Evolutionary conservation across 2,329 filamentous ascomycete genomes (phyloP).

Genomic region (Aureobasidium sp.): DNA sequence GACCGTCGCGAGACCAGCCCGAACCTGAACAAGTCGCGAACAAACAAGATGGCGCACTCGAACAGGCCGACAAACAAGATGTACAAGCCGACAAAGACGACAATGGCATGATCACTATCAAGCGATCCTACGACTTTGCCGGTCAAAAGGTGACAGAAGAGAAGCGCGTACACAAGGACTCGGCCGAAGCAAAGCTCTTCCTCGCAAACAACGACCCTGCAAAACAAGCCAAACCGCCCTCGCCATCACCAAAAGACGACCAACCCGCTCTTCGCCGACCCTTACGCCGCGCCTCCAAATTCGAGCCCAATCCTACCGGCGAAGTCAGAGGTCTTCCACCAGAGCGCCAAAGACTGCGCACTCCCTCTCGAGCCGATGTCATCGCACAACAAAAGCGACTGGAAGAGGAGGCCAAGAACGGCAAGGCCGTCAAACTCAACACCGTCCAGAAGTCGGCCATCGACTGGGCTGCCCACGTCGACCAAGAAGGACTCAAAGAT

Average conservation of each 20-base stretch:
- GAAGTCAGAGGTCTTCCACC: slow-evolving; percentile 40
- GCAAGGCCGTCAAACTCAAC: slow-evolving; percentile 53
- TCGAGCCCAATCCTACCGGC: slow-evolving; percentile 45
- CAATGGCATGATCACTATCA: slow-evolving; percentile 49
- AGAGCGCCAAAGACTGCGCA: slow-evolving; percentile 35
- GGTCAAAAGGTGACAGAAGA: slow-evolving; percentile 49
- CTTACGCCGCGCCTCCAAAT: slow-evolving; percentile 41
- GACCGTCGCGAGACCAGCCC: slow-evolving; percentile 18
- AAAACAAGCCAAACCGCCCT: slow-evolving; percentile 26
- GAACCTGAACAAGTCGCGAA: slow-evolving; percentile 14
- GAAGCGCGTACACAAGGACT: slow-evolving; percentile 46
- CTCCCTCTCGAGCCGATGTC: slow-evolving; percentile 27
- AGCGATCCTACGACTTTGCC: slow-evolving; percentile 51
- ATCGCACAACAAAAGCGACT: slow-evolving; percentile 27
- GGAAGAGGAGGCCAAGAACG: slow-evolving; percentile 29
- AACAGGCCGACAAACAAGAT: slow-evolving; percentile 18
- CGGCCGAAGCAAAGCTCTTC: slow-evolving; percentile 50
- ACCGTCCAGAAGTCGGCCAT: slow-evolving; percentile 60
- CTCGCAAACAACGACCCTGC: slow-evolving; percentile 32
- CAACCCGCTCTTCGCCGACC: slow-evolving; percentile 32
- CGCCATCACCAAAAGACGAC: slow-evolving; percentile 22
- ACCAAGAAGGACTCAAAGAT: slow-evolving; percentile 53
- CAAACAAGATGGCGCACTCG: background rate
- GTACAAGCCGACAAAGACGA: slow-evolving; percentile 20
- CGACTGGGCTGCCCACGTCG: slow-evolving; percentile 60